Evolutionary conservation across 495 filamentous ascomycete species (phyloP).

Genomic region (Aspergillus avenaceus): DNA sequence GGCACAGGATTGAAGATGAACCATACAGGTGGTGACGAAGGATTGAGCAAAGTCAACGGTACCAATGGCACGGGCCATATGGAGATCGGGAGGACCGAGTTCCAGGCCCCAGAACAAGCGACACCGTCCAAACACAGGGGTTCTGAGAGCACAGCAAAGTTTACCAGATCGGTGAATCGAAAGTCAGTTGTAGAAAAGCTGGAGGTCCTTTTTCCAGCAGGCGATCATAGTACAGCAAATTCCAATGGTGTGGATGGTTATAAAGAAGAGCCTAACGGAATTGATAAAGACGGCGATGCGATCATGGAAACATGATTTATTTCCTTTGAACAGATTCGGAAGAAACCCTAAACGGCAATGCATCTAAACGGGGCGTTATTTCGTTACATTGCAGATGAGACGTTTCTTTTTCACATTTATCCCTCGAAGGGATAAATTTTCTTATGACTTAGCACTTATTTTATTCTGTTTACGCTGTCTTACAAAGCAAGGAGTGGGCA

Average conservation of each 20-base stretch:
- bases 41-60: constrained; percentile 6
- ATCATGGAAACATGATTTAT: constrained; percentile 35
- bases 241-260: constrained; percentile 11
- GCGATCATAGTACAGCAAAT: constrained; percentile 9
- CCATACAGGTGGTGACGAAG: neutral
- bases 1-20: constrained; percentile 2
- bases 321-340: constrained; percentile 5
- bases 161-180: constrained; percentile 26
- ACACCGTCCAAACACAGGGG: constrained; percentile 18
- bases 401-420: constrained; percentile 7
- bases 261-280: constrained; percentile 17
- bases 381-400: constrained; percentile 6
- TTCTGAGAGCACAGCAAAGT: constrained; percentile 12
- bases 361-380: constrained; percentile 25
- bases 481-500: constrained; percentile 36
- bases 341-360: constrained; percentile 9
- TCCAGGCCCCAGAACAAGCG: constrained; percentile 9
- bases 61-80: constrained; percentile 3
- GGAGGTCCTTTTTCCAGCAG: constrained; percentile 30
- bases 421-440: constrained; percentile 1
- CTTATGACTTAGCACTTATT: constrained; percentile 9
- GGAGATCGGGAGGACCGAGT: constrained; percentile 11
- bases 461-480: constrained; percentile 19
- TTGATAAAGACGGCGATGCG: constrained; percentile 34
- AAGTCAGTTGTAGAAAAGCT: constrained; percentile 41